phyloP scores from a whole-genome alignment of 352 stramenopile species.

The Pythium aphanidermatum region DNA sequence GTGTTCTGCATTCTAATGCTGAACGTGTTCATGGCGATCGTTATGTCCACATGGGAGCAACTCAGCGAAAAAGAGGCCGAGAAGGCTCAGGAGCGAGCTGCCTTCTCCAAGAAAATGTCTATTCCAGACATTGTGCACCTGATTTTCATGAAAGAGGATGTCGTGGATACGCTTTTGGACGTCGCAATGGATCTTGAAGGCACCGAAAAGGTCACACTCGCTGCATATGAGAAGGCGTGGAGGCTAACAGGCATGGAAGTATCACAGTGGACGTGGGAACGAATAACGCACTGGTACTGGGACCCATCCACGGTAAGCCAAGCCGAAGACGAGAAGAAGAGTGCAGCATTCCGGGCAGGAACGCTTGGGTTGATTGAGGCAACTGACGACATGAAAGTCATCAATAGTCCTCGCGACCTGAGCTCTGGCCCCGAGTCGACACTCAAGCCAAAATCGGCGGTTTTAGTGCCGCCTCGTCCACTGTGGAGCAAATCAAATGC shows the following conservation, averaged over 20 bases:
- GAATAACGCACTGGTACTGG: constrained; percentile 60
- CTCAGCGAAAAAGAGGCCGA: constrained; percentile 48
- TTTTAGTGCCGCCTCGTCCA: too few species aligned
- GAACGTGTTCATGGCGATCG: constrained; percentile 74
- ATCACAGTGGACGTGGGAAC: constrained; percentile 27
- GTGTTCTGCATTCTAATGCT: constrained; percentile 77
- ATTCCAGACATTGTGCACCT: constrained; percentile 41
- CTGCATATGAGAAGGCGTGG: constrained; percentile 36
- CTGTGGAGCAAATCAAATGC: too few species aligned
- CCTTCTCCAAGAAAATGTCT: constrained; percentile 37
- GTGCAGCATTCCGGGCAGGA: neutral
- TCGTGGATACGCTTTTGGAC: constrained; percentile 52
- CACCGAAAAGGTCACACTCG: constrained; percentile 27
- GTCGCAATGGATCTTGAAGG: constrained; percentile 41
- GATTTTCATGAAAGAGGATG: constrained; percentile 50
- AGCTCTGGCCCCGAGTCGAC: too few species aligned
- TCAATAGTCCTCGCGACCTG: constrained; percentile 35
- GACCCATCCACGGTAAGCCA: constrained; percentile 10
- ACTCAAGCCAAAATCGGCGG: too few species aligned
- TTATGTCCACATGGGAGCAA: constrained; percentile 67
- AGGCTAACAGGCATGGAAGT: constrained; percentile 31
- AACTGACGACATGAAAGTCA: constrained; percentile 30
- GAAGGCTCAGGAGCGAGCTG: constrained; percentile 32
- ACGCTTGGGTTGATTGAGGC: neutral
- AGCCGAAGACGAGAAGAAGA: neutral